Base-by-base conservation (phyloP, 345 rosid species). In the Melaleuca alternifolia region DNA sequence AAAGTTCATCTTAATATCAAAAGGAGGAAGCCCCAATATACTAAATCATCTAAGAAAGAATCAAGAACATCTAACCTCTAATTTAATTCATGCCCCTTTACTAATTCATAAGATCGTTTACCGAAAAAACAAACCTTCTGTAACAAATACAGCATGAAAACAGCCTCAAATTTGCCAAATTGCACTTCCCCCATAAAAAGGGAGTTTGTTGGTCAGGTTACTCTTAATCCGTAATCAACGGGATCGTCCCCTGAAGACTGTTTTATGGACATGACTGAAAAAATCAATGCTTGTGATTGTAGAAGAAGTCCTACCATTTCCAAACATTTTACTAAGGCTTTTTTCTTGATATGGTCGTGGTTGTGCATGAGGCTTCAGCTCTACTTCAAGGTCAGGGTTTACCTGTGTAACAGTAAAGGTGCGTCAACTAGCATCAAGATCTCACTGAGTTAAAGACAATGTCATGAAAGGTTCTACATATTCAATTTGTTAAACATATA, bases 291-390 rank as follows among this genome's bases (percentile, higher is more conserved):
- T 50, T 16, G 20, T 54, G 13, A 50, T 56, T 53, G 24, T 1
- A 84, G 62, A 75, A 54, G 71, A 65, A 50, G 13, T 75, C 83
- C 83, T 88, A 96, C 99, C 99, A 88, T 97, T 97, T 88, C 99
- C 99, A 93, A 97, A 97, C 99, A 97, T 97, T 95, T 97, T 97
- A 90, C 99, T 97, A 83, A 95, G 93, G 88, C 99, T 96, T 91
- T 96, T 95, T 89, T 95, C 99, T 89, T 97, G 99, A 92, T 97
- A 97, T 44, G 98, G 99, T 33, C 98, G 94, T 50, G 99, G 99
- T 88, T 95, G 99, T 81, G 98, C 99, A 88, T 94, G 95, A 88
- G 98, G 98, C 89, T 96, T 95, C 83, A 97, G 91, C 89, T 97
- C 99, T 91, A 96, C 92, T 87, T 94, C 94, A 79, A 97, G 95